A percentile compares a stretch with the other conserved stretches of the same genome.
These are phyloP conservation scores for Fusarium agapanthi DNA, from an alignment of 2,329 filamentous ascomycete genomes.

Conservation along the genomic window DNA sequence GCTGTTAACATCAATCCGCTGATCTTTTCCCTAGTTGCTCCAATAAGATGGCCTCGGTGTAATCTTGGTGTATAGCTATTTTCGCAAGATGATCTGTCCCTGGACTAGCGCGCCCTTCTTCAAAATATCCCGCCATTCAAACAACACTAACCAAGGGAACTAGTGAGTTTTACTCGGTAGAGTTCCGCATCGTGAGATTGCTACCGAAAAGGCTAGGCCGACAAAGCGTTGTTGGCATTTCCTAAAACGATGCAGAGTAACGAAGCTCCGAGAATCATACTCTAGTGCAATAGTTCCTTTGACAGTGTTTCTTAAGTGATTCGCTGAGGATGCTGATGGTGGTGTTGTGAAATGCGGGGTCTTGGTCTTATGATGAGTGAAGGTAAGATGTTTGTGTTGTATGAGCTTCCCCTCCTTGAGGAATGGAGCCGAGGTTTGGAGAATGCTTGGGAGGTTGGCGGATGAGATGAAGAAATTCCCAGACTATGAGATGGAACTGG, in stretches of 20 bases:
- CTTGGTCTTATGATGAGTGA: constrained; percentile 4
- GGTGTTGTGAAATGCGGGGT: constrained; percentile 23
- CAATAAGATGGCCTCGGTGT: not conserved
- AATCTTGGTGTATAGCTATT: not conserved
- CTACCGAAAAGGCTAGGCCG: not conserved
- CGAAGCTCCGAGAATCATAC: not conserved
- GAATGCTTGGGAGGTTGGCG: not conserved
- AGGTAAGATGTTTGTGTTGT: not conserved
- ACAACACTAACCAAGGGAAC: not conserved
- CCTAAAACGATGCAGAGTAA: constrained; percentile 8
- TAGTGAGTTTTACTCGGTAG: not conserved
- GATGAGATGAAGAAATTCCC: not conserved
- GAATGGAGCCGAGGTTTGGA: constrained; percentile 3
- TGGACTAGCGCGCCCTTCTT: not conserved
- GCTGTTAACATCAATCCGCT: not conserved
- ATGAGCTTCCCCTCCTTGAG: not conserved
- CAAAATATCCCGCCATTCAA: not conserved
- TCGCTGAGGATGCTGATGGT: not conserved
- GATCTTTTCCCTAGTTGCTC: not conserved
- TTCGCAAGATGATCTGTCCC: not conserved
- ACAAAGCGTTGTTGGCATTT: not conserved
- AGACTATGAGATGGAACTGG: not conserved
- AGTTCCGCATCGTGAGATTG: not conserved
- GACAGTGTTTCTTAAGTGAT: not conserved
- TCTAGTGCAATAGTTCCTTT: not conserved